Evolutionary conservation across 306 rosid species (phyloP).

Genomic region (Corylus avellana): DNA sequence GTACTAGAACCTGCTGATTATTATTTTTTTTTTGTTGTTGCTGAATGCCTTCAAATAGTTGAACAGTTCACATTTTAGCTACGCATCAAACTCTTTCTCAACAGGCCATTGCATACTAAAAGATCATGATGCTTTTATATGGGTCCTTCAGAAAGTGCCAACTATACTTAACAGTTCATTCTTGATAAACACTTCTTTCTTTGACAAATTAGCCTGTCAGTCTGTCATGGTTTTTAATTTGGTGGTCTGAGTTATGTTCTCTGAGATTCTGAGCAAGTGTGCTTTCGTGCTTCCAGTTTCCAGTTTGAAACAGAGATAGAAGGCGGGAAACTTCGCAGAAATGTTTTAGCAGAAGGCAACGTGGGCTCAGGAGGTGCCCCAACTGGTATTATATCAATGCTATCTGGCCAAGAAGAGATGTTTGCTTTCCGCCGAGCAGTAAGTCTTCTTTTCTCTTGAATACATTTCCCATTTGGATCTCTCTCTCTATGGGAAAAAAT

Average conservation of each 20-base stretch:
- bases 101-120: background rate
- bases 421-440: constrained; percentile 95
- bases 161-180: background rate
- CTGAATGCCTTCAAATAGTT: background rate
- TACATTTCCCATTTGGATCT: background rate
- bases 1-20: background rate
- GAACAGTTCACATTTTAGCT: background rate
- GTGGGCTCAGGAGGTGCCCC: constrained; percentile 76
- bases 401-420: constrained; percentile 94
- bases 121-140: background rate
- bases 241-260: constrained; percentile 8
- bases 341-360: constrained; percentile 81
- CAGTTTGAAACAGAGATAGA: constrained; percentile 93
- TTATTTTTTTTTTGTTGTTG: background rate
- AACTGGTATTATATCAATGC: constrained; percentile 62
- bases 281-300: constrained; percentile 61
- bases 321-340: constrained; percentile 73
- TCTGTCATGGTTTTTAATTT: constrained; percentile 5
- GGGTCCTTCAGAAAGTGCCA: background rate
- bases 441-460: constrained; percentile 35
- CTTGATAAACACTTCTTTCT: background rate
- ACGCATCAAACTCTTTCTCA: background rate
- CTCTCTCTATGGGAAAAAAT: background rate
- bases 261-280: constrained; percentile 22
- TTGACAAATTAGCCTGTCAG: background rate